Evolutionary conservation across 805 yeast genomes (phyloP).

Genomic region (Clavispora phyllophila): DNA sequence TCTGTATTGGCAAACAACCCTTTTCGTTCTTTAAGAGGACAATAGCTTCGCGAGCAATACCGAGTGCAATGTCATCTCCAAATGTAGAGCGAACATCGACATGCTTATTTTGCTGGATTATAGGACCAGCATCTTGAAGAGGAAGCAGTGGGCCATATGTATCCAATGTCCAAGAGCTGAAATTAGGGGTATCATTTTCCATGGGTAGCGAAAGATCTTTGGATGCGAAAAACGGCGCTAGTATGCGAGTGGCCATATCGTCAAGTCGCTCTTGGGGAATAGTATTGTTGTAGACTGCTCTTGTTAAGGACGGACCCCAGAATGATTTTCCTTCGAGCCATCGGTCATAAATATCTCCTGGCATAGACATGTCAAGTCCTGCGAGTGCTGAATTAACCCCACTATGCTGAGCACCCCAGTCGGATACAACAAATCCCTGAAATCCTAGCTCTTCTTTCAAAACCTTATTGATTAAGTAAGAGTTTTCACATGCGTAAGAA

Average conservation of each 20-base stretch:
- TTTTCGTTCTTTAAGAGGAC: constrained; percentile 51
- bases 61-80: constrained; percentile 44
- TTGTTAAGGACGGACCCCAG: constrained; percentile 55
- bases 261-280: constrained; percentile 48
- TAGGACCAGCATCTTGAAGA: constrained; percentile 52
- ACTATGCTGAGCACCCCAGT: constrained; percentile 61
- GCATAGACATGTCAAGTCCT: constrained; percentile 66
- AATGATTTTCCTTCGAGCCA: constrained; percentile 50
- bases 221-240: constrained; percentile 51
- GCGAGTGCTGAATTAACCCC: constrained; percentile 54
- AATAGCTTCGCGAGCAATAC: constrained; percentile 54
- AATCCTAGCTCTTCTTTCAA: constrained; percentile 60
- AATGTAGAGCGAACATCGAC: constrained; percentile 47
- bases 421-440: constrained; percentile 63
- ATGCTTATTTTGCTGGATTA: constrained; percentile 49
- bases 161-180: constrained; percentile 55
- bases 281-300: constrained; percentile 52
- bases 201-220: constrained; percentile 33
- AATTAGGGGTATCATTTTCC: constrained; percentile 44
- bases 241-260: constrained; percentile 58
- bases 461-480: constrained; percentile 48
- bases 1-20: constrained; percentile 47
- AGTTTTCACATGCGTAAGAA: constrained; percentile 56
- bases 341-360: constrained; percentile 50
- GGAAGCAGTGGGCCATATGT: constrained; percentile 51